Evolutionary conservation across 306 rosid species (phyloP).

Genomic region (Dalbergia cochinchinensis): DNA sequence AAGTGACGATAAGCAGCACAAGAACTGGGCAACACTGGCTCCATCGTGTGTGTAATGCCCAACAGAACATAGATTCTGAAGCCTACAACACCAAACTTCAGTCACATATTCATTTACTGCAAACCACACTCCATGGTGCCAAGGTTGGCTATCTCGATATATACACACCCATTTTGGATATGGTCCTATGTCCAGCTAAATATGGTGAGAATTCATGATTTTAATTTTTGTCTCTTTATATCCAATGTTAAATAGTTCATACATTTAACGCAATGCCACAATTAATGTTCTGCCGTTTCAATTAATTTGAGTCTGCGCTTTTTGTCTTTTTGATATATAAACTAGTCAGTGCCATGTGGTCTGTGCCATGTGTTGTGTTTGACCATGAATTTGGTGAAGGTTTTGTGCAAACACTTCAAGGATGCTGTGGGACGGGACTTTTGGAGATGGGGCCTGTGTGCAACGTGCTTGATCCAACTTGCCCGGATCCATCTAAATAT

Average conservation of each 20-base stretch:
- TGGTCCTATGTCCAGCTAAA: conserved; percentile 48
- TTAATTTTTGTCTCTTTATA: background rate
- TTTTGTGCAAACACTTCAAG: conserved; percentile 40
- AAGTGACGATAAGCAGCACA: conserved; percentile 32
- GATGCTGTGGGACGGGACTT: conserved; percentile 68
- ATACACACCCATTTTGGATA: conserved; percentile 50
- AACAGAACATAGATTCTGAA: conserved; percentile 48
- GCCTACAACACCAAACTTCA: conserved; percentile 56
- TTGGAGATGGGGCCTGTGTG: conserved; percentile 56
- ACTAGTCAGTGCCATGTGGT: background rate
- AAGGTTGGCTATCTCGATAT: conserved; percentile 50
- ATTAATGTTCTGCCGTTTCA: background rate
- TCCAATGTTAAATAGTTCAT: no score
- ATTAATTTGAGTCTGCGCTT: background rate
- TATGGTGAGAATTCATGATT: conserved; percentile 44
- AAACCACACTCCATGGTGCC: conserved; percentile 40
- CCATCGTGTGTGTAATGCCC: conserved; percentile 44
- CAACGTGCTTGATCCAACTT: conserved; percentile 37
- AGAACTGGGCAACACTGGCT: conserved; percentile 25
- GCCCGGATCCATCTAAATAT: conserved; percentile 52
- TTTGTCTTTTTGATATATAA: no score
- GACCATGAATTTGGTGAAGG: conserved; percentile 45
- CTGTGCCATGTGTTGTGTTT: background rate
- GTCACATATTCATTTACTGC: conserved; percentile 28
- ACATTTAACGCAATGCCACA: background rate